These are phyloP conservation scores for Barnettozyma populi DNA, from an alignment of 805 yeast species.

Conservation along the genomic window DNA sequence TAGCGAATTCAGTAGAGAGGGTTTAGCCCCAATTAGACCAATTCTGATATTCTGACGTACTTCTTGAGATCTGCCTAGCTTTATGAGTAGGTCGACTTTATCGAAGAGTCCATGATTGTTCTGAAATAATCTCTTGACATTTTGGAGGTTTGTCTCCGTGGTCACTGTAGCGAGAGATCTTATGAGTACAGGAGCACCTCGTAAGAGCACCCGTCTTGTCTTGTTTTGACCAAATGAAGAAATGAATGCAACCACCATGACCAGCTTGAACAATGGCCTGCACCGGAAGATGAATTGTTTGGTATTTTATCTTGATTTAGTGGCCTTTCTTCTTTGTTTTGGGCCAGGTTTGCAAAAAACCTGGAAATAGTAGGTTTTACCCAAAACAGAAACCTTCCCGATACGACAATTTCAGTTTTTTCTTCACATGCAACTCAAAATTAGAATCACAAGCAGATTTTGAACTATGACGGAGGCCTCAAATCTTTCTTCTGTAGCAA, in stretches of 20 bases:
- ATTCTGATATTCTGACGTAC: slow-evolving; percentile 20
- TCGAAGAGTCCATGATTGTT: slow-evolving; percentile 21
- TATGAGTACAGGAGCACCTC: neutral
- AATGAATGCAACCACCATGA: neutral
- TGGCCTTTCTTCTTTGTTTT: no score
- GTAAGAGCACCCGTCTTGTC: neutral
- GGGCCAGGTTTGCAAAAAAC: no score
- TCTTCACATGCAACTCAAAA: neutral
- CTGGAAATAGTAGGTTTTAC: neutral
- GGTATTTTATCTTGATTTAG: neutral
- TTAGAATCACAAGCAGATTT: neutral
- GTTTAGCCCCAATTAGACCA: slow-evolving; percentile 25
- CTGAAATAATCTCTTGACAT: slow-evolving; percentile 17
- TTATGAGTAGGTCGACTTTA: slow-evolving; percentile 21
- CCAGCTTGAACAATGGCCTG: neutral
- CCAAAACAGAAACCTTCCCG: neutral
- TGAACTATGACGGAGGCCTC: neutral
- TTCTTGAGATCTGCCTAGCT: slow-evolving; percentile 5
- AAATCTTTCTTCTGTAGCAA: neutral
- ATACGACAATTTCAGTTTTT: neutral
- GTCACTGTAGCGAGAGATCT: neutral
- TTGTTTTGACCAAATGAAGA: neutral
- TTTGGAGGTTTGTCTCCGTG: slow-evolving; percentile 7
- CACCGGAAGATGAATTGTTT: neutral
- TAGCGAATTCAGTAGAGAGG: slow-evolving; percentile 24